Evolutionary conservation across 192 early-diverging fungal genomes (phyloP).

Genomic region (Podila clonocystis): DNA sequence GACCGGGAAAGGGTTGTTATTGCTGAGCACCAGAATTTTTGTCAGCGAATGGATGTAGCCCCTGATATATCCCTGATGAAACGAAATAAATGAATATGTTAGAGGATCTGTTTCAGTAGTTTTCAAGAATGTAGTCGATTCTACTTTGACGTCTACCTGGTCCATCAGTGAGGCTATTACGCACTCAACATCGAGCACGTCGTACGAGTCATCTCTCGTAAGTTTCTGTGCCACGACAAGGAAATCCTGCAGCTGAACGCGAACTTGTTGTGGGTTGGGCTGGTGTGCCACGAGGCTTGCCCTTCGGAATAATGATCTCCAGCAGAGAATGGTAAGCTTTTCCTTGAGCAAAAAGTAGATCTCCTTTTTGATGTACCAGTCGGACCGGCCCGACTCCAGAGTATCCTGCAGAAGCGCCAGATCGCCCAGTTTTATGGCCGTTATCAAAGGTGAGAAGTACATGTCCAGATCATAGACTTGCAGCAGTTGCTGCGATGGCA

Average conservation of each 20-base stretch:
- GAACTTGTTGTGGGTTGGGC: conserved; percentile 16
- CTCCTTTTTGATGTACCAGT: conserved; percentile 44
- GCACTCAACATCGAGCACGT: conserved; percentile 50
- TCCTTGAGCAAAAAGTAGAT: conserved; percentile 56
- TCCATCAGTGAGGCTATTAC: conserved; percentile 56
- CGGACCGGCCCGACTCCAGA: conserved; percentile 27
- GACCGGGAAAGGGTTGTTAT: conserved; percentile 53
- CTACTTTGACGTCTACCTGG: conserved; percentile 46
- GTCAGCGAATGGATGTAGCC: conserved; percentile 59
- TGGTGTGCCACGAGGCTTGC: conserved; percentile 25
- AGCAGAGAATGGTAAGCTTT: conserved; percentile 51
- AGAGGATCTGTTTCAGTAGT: not conserved
- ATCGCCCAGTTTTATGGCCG: conserved; percentile 46
- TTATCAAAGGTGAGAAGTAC: conserved; percentile 33
- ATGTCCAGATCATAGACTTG: conserved; percentile 28
- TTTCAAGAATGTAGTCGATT: not conserved
- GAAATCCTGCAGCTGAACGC: conserved; percentile 29
- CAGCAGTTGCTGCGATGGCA: conserved; percentile 47
- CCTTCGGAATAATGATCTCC: conserved; percentile 54
- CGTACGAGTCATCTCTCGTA: conserved; percentile 26
- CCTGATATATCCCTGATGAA: conserved; percentile 54
- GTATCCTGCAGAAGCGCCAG: conserved; percentile 20
- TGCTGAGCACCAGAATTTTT: conserved; percentile 53
- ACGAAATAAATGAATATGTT: not conserved
- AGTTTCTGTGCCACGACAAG: conserved; percentile 34